Evolutionary conservation across 2,329 filamentous ascomycete species (phyloP), one percentile per base, ranked within the genome.

Genomic region (Ophiostoma triangulosporum): DNA sequence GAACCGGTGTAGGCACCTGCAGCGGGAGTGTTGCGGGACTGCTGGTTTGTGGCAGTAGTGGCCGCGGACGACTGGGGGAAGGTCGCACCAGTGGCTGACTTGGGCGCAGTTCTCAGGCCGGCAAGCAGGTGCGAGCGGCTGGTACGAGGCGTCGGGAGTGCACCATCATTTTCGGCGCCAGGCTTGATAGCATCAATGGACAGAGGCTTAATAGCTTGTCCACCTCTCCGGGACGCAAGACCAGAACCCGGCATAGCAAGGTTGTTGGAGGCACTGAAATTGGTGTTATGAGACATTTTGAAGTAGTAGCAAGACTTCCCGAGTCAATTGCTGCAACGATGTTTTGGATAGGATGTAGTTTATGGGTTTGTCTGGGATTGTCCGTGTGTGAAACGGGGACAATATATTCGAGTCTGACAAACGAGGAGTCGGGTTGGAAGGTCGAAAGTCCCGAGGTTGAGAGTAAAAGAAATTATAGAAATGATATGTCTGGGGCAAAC

Each of bases 91-190:
- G 76, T 78, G 29, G 81, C 77, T 49, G 86, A 90, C 75, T 95
- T 96, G 35, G 93, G 93, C 50, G 90, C 89, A 58, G 93, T 98
- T 65, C 93, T 83, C 57, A 98, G 77, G 54, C 91, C 91, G 57
- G 91, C 91, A 64, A 98, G 81, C 59, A 98, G 78, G 65, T 98
- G 93, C 59, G 89, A 94, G 60, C 93, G 88, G 69, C 89, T 95
- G 53, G 91, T 97, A 64, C 91, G 86, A 57, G 91, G 93, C 52
- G 90, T 95, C 8, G 86, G 81, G 53, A 80, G 76, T 54, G 81
- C 77, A 54, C 83, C 83, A 59, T 85, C 81, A 57, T 80, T 69
- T 61, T 84, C 81, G 63, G 80, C 77, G 52, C 82, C 78, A 55
- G 86, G 77, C 68, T 86, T 89, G 59, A 77, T 78, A 51, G 75